Base-by-base conservation (phyloP, 2,329 filamentous ascomycete species). In the Scopulariopsis brevicaulis region DNA sequence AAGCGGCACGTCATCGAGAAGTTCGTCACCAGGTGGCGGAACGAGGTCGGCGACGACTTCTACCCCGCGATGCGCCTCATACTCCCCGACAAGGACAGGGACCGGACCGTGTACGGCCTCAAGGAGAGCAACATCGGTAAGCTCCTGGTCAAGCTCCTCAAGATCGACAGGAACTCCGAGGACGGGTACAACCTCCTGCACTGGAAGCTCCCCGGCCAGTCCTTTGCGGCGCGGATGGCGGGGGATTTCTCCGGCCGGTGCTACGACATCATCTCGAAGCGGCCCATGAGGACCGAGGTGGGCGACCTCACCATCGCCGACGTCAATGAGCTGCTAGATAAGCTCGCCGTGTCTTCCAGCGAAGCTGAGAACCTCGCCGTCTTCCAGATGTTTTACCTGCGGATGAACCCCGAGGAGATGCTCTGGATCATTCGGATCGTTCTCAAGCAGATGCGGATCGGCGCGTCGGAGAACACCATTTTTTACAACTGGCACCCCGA, bases 401-500 rank as follows among this genome's bases (percentile, higher is more conserved):
- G 83, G 25, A 97, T 97, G 94, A 95, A 95, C 64, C 82, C 94
- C 0, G 89, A 96, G 62, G 94, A 99, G 73, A 74, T 99, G 63
- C 86, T 89, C 74, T 99, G 94, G 94, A 76, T 97, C 58, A 90
- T 99, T 61, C 87, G 93, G 15, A 96, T 99, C 65, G 87, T 99
- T 53, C 76, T 97, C 32, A 89, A 89, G 61, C 89, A 85, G 64
- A 84, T 86, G 81, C 84, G 81, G 65, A 75, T 86, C 3, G 83
- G 83, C 15, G 91, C 92, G 14, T 92, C 90, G 0, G 92, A 96
- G 71, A 90, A 87, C 71, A 96, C 92, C 0, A 82, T 97, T 59
- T 81, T 99, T 58, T 82, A 93, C 65, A 72, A 89, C 28, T 93
- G 87, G 87, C 89, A 94, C 67, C 85, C 85, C 0, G 87, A 93